Percentiles rank a stretch among this genome's conserved stretches.
Conservation (phyloP, 2,329 filamentous ascomycete species). For the Ploettnerulaceae sp. region DNA sequence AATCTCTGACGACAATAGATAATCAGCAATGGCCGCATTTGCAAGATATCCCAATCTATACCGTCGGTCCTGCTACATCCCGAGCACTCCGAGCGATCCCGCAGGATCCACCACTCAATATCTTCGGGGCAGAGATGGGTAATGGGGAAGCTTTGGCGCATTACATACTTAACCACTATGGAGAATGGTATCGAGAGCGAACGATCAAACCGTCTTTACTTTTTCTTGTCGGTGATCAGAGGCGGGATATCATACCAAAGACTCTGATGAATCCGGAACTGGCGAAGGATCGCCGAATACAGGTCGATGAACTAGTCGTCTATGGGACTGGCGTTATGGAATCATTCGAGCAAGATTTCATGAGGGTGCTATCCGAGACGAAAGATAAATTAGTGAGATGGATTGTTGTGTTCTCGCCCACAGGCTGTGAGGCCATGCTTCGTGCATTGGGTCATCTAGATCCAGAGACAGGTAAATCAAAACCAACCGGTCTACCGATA, state of each 20-base stretch:
- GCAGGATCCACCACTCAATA: slow-evolving; percentile 48
- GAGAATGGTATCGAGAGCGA: slow-evolving; percentile 42
- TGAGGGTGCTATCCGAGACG: slow-evolving; percentile 44
- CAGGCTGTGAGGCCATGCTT: slow-evolving; percentile 58
- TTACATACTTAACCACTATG: slow-evolving; percentile 77
- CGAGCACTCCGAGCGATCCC: slow-evolving; percentile 60
- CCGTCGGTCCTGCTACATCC: slow-evolving; percentile 75
- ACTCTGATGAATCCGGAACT: slow-evolving; percentile 60
- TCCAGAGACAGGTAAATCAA: slow-evolving; percentile 37
- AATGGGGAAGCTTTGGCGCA: slow-evolving; percentile 75
- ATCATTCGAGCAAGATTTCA: slow-evolving; percentile 68
- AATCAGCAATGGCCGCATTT: slow-evolving; percentile 46
- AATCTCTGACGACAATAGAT: slow-evolving; percentile 15
- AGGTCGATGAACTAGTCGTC: slow-evolving; percentile 73
- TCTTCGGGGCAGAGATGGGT: slow-evolving; percentile 77
- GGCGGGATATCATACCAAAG: slow-evolving; percentile 83
- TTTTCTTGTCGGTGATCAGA: slow-evolving; percentile 86
- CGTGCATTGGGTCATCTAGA: slow-evolving; percentile 49
- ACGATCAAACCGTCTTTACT: slow-evolving; percentile 57
- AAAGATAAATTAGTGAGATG: slow-evolving; percentile 47
- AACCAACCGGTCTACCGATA: slow-evolving; percentile 4
- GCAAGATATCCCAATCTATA: slow-evolving; percentile 61
- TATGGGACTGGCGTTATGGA: slow-evolving; percentile 84
- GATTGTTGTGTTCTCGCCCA: slow-evolving; percentile 71
- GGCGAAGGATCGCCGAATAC: slow-evolving; percentile 47